A percentile compares a stretch with the other conserved stretches of the same genome.
phyloP scores from a whole-genome alignment of 441 rosid genomes.

The Arabidopsis lyrata region DNA sequence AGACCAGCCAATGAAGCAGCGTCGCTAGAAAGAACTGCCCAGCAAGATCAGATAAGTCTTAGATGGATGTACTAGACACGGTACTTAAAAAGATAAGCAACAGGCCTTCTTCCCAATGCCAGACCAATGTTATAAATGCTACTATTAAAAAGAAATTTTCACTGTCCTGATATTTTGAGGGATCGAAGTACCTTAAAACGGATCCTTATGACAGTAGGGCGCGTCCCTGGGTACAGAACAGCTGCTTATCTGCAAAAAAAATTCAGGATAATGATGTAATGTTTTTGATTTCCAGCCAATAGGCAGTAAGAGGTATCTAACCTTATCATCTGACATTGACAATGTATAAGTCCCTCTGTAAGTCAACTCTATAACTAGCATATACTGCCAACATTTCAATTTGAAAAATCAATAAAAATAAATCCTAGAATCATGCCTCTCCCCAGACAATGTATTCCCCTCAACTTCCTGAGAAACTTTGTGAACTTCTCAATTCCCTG shows the following conservation, averaged over 20 bases:
- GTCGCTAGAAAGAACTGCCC: constrained; percentile 76
- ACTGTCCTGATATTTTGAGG: background rate
- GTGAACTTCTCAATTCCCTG: too few relatives aligned
- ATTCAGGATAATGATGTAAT: constrained; percentile 23
- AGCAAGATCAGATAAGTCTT: constrained; percentile 24
- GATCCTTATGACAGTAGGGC: constrained; percentile 80
- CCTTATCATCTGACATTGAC: constrained; percentile 81
- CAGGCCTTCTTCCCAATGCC: background rate
- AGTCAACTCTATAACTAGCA: background rate
- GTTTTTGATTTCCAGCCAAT: constrained; percentile 7
- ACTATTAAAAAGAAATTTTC: background rate
- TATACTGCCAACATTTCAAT: too few relatives aligned
- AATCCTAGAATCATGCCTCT: too few relatives aligned
- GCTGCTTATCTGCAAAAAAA: constrained; percentile 78
- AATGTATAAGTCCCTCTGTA: constrained; percentile 76
- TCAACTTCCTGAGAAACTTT: too few relatives aligned
- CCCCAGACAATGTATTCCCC: too few relatives aligned
- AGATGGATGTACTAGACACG: background rate
- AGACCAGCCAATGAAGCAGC: constrained; percentile 79
- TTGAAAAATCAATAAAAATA: too few relatives aligned
- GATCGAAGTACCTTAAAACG: constrained; percentile 68
- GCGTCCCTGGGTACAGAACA: constrained; percentile 78
- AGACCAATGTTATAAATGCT: constrained; percentile 6
- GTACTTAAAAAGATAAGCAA: background rate
- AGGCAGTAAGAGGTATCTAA: constrained; percentile 33